Conservation (phyloP, 768 basidiomycete species). For the Podaxis sp. region DNA sequence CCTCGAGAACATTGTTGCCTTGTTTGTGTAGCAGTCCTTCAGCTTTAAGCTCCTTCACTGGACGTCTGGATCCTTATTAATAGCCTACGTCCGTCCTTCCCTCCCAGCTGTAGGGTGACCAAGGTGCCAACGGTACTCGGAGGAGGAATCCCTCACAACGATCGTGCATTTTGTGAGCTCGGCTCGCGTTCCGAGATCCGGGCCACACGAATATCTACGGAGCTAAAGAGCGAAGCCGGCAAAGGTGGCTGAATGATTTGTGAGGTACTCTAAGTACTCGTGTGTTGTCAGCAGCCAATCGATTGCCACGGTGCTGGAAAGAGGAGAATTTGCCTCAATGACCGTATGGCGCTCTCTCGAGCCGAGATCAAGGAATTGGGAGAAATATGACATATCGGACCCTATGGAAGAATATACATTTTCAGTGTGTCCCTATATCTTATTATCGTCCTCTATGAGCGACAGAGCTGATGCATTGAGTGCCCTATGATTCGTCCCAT, state of each 20-base stretch:
- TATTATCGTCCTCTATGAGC: background rate
- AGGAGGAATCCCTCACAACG: background rate
- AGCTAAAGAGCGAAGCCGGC: background rate
- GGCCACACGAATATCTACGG: background rate
- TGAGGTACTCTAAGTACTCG: too few species aligned
- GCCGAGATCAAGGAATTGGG: background rate
- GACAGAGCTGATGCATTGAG: conserved; percentile 10
- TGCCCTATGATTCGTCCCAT: conserved; percentile 2
- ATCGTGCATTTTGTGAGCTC: background rate
- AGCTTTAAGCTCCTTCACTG: background rate
- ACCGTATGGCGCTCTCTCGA: background rate
- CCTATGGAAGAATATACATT: background rate
- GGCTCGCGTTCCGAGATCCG: background rate
- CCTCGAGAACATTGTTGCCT: background rate
- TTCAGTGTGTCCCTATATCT: background rate
- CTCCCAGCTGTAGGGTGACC: background rate
- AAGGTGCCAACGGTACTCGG: background rate
- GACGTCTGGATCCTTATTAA: background rate
- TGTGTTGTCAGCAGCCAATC: background rate
- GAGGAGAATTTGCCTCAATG: background rate
- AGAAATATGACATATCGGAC: background rate
- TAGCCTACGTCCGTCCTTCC: background rate
- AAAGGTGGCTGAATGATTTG: background rate
- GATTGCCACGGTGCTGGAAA: background rate
- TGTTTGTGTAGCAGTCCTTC: background rate